phyloP scores from a whole-genome alignment of 2,329 filamentous ascomycete genomes.

The Xylaria sp. region DNA sequence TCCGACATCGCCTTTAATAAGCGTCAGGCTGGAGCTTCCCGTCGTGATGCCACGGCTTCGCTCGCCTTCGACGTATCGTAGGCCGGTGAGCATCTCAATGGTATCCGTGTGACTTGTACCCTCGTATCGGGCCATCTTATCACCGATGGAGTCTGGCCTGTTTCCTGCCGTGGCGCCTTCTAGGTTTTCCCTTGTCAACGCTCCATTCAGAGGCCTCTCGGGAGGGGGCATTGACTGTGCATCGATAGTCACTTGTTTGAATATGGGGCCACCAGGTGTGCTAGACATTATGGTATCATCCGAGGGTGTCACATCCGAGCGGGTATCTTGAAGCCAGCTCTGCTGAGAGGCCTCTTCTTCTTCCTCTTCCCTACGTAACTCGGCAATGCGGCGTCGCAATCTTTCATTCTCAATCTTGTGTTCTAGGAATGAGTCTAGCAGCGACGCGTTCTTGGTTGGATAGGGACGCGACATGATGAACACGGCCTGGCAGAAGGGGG shows the following conservation, averaged over 20 bases:
- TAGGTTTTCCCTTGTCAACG: conserved; percentile 82
- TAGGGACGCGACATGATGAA: conserved; percentile 95
- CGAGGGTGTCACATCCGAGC: conserved; percentile 64
- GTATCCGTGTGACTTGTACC: conserved; percentile 81
- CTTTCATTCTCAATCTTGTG: conserved; percentile 97
- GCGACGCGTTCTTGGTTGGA: conserved; percentile 83
- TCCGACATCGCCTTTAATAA: conserved; percentile 87
- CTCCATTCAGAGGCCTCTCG: conserved; percentile 73
- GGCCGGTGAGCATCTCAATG: conserved; percentile 91
- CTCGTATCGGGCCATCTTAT: conserved; percentile 87
- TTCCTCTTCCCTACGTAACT: conserved; percentile 85
- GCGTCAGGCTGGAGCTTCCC: conserved; percentile 80
- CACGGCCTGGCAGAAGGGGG: conserved; percentile 84
- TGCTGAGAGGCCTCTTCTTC: conserved; percentile 78
- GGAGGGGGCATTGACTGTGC: conserved; percentile 69
- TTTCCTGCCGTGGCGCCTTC: conserved; percentile 75
- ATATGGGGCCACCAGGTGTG: conserved; percentile 46
- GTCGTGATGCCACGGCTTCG: conserved; percentile 88
- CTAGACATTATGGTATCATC: conserved; percentile 57
- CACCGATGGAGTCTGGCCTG: conserved; percentile 79
- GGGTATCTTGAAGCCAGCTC: conserved; percentile 68
- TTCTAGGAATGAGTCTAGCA: conserved; percentile 93
- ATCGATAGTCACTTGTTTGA: conserved; percentile 56
- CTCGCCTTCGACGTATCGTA: conserved; percentile 89
- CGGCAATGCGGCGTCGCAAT: conserved; percentile 82